Conservation (phyloP, 2,329 filamentous ascomycete genomes). For the Aspergillus pseudoviridinutans region DNA sequence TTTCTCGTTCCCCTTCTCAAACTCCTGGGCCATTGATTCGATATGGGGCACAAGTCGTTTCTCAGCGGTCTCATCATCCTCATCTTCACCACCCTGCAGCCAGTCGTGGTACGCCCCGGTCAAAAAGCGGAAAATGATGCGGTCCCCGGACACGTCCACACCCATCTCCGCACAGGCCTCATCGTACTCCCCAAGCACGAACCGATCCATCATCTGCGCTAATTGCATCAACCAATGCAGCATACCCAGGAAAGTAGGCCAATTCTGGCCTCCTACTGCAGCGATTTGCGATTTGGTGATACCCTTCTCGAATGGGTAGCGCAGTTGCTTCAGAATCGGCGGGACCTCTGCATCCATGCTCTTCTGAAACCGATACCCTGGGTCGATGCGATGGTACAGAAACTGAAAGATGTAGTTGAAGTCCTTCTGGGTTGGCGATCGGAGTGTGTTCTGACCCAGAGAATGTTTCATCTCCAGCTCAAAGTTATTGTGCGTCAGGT, state of each 20-base stretch:
- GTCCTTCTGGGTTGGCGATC: slow-evolving; percentile 94
- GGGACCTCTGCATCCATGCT: slow-evolving; percentile 94
- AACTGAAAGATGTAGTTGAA: slow-evolving; percentile 98
- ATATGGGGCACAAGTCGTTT: slow-evolving; percentile 77
- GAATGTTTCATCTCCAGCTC: slow-evolving; percentile 97
- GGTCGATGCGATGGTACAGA: slow-evolving; percentile 94
- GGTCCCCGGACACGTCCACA: slow-evolving; percentile 80
- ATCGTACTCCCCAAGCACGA: slow-evolving; percentile 73
- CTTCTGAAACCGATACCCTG: slow-evolving; percentile 87
- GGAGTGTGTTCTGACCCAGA: slow-evolving; percentile 84
- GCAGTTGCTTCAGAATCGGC: slow-evolving; percentile 83
- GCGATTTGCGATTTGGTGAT: slow-evolving; percentile 96
- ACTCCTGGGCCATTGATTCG: slow-evolving; percentile 80
- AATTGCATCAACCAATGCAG: slow-evolving; percentile 99
- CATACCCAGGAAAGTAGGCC: slow-evolving; percentile 89
- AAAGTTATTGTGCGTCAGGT: slow-evolving; percentile 88
- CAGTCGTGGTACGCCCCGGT: slow-evolving; percentile 89
- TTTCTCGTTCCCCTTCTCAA: slow-evolving; percentile 77
- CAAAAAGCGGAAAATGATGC: slow-evolving; percentile 91
- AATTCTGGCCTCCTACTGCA: slow-evolving; percentile 94
- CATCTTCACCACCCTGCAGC: slow-evolving; percentile 87
- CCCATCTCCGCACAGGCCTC: slow-evolving; percentile 85
- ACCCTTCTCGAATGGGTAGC: slow-evolving; percentile 90
- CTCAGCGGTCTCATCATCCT: slow-evolving; percentile 78
- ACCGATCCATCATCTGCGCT: slow-evolving; percentile 87